These are phyloP conservation scores for Salix dunnii DNA, from an alignment of 345 rosid genomes.

Conservation along the genomic window DNA sequence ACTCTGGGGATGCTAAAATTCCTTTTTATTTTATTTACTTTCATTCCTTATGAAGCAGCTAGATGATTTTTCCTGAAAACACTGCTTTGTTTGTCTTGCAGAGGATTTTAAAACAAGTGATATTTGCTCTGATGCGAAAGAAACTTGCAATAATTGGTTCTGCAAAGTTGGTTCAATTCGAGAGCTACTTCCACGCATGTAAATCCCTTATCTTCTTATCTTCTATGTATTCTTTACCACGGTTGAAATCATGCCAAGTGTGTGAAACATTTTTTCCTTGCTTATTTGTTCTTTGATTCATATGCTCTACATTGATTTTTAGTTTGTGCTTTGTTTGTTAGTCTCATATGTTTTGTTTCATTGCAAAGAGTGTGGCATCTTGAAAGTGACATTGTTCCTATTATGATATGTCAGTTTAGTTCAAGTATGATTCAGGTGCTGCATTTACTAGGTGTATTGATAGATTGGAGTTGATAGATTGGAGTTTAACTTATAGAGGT, in stretches of 20 bases:
- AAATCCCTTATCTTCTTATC: slow-evolving; percentile 23
- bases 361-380: neutral
- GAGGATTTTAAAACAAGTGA: slow-evolving; percentile 64
- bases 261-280: neutral
- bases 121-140: slow-evolving; percentile 70
- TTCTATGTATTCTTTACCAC: slow-evolving; percentile 4
- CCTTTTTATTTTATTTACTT: neutral
- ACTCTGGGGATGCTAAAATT: neutral
- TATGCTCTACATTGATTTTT: neutral
- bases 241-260: neutral
- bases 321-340: neutral
- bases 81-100: slow-evolving; percentile 32
- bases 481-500: neutral
- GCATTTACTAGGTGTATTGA: no score
- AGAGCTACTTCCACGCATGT: slow-evolving; percentile 97
- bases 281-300: neutral
- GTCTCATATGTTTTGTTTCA: neutral
- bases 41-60: neutral
- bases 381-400: no score
- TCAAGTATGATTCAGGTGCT: no score
- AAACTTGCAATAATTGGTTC: slow-evolving; percentile 92
- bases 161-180: slow-evolving; percentile 73
- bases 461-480: no score
- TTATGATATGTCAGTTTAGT: no score
- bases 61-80: slow-evolving; percentile 17